Evolutionary conservation across 441 rosid species (phyloP), one percentile per base, ranked within the genome.

Genomic region (Erodium moschatum): DNA sequence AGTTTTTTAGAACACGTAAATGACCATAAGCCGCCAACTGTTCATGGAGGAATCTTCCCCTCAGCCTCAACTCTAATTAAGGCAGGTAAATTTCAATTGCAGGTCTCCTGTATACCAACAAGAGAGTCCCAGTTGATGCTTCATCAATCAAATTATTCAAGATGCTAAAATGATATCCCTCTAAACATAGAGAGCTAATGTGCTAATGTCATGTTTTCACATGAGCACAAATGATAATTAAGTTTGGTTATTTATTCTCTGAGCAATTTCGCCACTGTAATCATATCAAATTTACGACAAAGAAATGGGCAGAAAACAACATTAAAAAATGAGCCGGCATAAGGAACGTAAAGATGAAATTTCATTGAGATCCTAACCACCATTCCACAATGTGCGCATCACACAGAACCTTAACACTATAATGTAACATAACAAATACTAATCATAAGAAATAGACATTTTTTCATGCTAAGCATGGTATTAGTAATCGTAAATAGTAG

Each of bases 401-500:
- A 38, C 42, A 38, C 9, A 7, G 42, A 38, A 38, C 42, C 8
- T 2, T 38, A 38, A 38, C 42, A 38, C 42, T 38, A 33, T 33
- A 33, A 33, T 0, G 5, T 38, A 38, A 38, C 42, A 38, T 2
- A 38, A 38, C 42, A 38, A 38, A 38, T 38, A 7, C 9, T 5
- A 38, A 38, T 38, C 42, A 38, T 38, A 38, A 38, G 6, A 38
- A 38, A 38, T 38, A 38, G 10, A 5, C 42, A 38, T 38, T 0
- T 65, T 44, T 19, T 70, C 35, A 33, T 63, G 46, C 15, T 29
- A 8, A 48, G 11, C 54, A 11, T 56, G 72, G 60, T 35, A n/a
- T 72, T 38, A 38, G 42, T 2, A 38, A 38, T 7, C 24, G 24
- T 27, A 67, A 27, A 69, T 68, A 67, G 64, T 16, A 64, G 10